Evolutionary conservation across 2,329 filamentous ascomycete genomes (phyloP), one percentile per base, ranked within the genome.

Genomic region (Bipolaris victoriae): DNA sequence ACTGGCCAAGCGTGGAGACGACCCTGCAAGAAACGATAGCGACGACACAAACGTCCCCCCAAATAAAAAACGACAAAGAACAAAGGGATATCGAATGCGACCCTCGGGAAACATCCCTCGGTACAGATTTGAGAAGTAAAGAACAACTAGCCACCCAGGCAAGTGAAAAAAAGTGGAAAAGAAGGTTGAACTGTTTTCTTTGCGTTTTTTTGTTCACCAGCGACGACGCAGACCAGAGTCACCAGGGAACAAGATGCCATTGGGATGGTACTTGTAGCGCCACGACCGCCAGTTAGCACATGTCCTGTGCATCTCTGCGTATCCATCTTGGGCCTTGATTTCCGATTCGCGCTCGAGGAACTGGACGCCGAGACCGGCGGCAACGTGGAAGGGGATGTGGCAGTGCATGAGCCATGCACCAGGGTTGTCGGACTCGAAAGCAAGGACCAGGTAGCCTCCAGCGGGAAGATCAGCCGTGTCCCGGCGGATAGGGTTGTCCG

Each of bases 291-390:
- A 76, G 6, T 63, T 57, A 44, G 57, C 60, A 49, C 74, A 76
- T 7, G 64, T 64, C 16, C 68, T 57, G 24, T 68, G 49, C 64
- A 74, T 67, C 1, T 43, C 63, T 1, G 50, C 57, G 1, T 71
- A 52, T 13, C 60, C 47, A 13, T 70, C 69, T 16, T 49, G 50
- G 2, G 49, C 44, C 5, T 59, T 18, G 15, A 77, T 75, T 26
- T 75, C 72, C 3, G 55, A 58, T 15, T 71, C 67, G 33, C 76
- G 66, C 65, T 83, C 85, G 0, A 86, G 59, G 63, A 86, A 85
- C 63, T 86, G 82, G 3, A 85, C 73, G 3, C 77, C 80, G 16
- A 89, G 77, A 2, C 75, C 75, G 0, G 66, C 68, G 11, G 70
- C 64, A 13, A 76, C 53, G 53, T 76, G 74, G 61, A 76, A 76